Evolutionary conservation across 2,329 filamentous ascomycete genomes (phyloP), one percentile per base, ranked within the genome.

Genomic region (Fusarium gaditjirri): DNA sequence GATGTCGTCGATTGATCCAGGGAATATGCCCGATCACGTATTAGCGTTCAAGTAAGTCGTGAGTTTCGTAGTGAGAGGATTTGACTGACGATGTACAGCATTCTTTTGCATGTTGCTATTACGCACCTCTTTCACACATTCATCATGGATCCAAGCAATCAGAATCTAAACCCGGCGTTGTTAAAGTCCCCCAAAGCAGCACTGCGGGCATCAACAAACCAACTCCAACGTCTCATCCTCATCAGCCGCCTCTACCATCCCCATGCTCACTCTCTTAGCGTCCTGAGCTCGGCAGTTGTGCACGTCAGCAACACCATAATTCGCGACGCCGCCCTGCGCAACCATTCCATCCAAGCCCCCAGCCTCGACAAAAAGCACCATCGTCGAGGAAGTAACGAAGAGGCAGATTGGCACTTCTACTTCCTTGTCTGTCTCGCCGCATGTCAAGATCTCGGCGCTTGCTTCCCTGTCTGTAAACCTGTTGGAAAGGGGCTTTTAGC

Each of bases 261-360:
- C 6, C 50, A 23, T 17, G 65, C 65, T 0, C 65, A 68, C 17
- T 38, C 50, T 0, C 31, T 68, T 2, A 68, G 65, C 12, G 44
- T 69, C n/a, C 9, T 68, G 1, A 53, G 50, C 11, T 68, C 65
- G 2, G 65, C 65, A 11, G 65, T 63, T 11, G 65, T 68, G 1
- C 65, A 68, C 9, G 65, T 68, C 25, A 68, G 65, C 57, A 68
- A 68, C 36, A 68, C 65, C 1, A 68, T 68, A 31, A 68, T 68
- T 6, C 65, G 65, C 6, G 65, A 68, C 6, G 41, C 57, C 4
- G 65, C 57, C 2, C n/a, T 58, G 1, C 65, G 60, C 41, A 68
- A 69, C 16, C 39, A 42, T 21, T 42, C 29, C 1, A 31, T 47
- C 8, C 43, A 56, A 19, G 39, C 65, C 2, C 16, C n/a, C 9